These are phyloP conservation scores for Penicillium sp. DNA, from an alignment of 2,329 filamentous ascomycete genomes.

Conservation along the genomic window DNA sequence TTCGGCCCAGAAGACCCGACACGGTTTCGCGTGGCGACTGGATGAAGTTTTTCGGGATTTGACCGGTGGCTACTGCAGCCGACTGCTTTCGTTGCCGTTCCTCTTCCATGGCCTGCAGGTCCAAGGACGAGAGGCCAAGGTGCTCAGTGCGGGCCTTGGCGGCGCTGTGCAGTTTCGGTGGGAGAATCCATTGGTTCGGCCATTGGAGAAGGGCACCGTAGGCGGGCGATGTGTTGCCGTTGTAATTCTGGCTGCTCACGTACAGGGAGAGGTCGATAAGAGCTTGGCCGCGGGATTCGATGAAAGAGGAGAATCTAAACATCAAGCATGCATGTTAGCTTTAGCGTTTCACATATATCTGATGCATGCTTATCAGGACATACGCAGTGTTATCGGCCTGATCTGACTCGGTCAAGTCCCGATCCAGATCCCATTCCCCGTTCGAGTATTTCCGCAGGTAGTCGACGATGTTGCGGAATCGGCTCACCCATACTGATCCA, in stretches of 20 bases:
- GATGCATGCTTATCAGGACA: constrained; percentile 16
- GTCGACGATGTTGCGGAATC: constrained; percentile 55
- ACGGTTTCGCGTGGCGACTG: constrained; percentile 60
- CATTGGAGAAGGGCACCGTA: constrained; percentile 80
- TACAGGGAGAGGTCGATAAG: constrained; percentile 87
- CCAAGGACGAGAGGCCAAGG: constrained; percentile 67
- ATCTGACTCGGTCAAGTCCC: constrained; percentile 41
- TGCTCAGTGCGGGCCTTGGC: constrained; percentile 71
- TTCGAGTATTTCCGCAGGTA: constrained; percentile 50
- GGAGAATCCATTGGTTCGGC: constrained; percentile 84
- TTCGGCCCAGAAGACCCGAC: constrained; percentile 61
- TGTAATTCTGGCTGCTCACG: constrained; percentile 86
- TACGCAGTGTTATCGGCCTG: constrained; percentile 54
- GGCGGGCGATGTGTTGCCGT: constrained; percentile 71
- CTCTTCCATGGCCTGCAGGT: constrained; percentile 55
- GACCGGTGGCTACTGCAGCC: constrained; percentile 38
- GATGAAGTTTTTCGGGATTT: constrained; percentile 52
- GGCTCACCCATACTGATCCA: constrained; percentile 53
- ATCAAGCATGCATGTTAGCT: constrained; percentile 1
- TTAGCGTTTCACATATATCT: not conserved
- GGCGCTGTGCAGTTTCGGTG: constrained; percentile 67
- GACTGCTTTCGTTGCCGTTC: constrained; percentile 39
- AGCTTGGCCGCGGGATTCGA: constrained; percentile 71
- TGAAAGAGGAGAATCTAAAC: constrained; percentile 60
- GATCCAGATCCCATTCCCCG: constrained; percentile 52